phyloP scores from a whole-genome alignment of 257 asterid genomes.

The Forsythia viridissima region DNA sequence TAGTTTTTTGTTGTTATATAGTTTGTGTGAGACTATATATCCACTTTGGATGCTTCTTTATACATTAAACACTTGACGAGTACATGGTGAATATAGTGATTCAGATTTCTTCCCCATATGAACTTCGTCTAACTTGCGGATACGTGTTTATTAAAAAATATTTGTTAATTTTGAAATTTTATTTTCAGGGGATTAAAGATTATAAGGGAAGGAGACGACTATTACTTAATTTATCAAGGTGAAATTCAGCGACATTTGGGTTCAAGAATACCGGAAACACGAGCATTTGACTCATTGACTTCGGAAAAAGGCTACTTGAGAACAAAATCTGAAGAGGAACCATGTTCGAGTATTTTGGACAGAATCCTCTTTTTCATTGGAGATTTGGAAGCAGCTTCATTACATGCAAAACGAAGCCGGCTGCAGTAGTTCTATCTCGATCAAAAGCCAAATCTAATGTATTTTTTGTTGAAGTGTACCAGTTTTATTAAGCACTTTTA shows the following conservation, averaged over 20 bases:
- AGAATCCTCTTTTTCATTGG: conserved; percentile 78
- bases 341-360: conserved; percentile 56
- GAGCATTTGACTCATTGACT: conserved; percentile 12
- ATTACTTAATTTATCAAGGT: conserved; percentile 70
- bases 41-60: too few relatives aligned
- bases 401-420: conserved; percentile 54
- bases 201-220: conserved; percentile 81
- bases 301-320: neutral
- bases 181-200: conserved; percentile 72
- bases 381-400: conserved; percentile 73
- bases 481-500: neutral
- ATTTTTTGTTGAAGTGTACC: too few relatives aligned
- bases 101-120: too few relatives aligned
- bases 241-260: conserved; percentile 74
- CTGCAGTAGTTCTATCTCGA: conserved; percentile 27
- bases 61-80: too few relatives aligned
- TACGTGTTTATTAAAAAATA: too few relatives aligned
- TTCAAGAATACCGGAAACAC: conserved; percentile 34
- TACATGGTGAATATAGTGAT: too few relatives aligned
- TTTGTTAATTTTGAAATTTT: neutral
- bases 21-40: too few relatives aligned
- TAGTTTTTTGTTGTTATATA: too few relatives aligned
- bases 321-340: conserved; percentile 31
- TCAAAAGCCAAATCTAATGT: neutral
- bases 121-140: too few relatives aligned